Evolutionary conservation across 2,329 filamentous ascomycete genomes (phyloP), one percentile per base, ranked within the genome.

Genomic region (Phoma herbarum): DNA sequence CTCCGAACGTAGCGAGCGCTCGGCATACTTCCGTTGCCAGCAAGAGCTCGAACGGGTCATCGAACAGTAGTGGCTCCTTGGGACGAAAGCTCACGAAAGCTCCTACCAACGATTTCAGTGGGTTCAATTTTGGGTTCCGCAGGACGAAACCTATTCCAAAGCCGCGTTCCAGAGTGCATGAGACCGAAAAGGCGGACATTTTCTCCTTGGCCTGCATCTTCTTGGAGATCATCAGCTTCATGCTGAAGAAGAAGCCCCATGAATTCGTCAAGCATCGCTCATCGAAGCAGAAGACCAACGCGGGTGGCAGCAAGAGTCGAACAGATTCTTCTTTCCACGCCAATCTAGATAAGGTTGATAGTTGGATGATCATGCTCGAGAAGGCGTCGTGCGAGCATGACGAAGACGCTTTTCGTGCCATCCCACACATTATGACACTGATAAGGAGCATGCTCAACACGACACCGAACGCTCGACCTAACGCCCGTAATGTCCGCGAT

Each of bases 181-280:
- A 79, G 20, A 76, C 73, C 12, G 71, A 72, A 59, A 82, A 79
- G 68, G 86, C 88, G 43, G 90, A 93, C 71, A 80, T 93, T 20
- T 93, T 90, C 76, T 90, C 89, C 3, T 80, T 92, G 1, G 90
- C 86, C 10, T 90, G 89, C 72, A 83, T 92, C 50, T 90, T 90
- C 60, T 80, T 92, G 16, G 90, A 93, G 63, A 83, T 93, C 28
- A 71, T 92, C 20, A 87, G 87, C 22, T 87, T 90, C 68, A 79
- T 90, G 57, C 76, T 92, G 59, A 90, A 91, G 73, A 87, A 88
- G 64, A 86, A 87, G 52, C 82, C 85, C 1, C 83, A 85, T 48
- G 84, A 88, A 25, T 92, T 92, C 69, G 81, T 86, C 31, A 82
- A 86, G 23, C 87, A 91, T 71, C 87, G 90, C 6, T 83, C 86